phyloP scores from a whole-genome alignment of 495 filamentous ascomycete genomes.

The Penicillium canescens region DNA sequence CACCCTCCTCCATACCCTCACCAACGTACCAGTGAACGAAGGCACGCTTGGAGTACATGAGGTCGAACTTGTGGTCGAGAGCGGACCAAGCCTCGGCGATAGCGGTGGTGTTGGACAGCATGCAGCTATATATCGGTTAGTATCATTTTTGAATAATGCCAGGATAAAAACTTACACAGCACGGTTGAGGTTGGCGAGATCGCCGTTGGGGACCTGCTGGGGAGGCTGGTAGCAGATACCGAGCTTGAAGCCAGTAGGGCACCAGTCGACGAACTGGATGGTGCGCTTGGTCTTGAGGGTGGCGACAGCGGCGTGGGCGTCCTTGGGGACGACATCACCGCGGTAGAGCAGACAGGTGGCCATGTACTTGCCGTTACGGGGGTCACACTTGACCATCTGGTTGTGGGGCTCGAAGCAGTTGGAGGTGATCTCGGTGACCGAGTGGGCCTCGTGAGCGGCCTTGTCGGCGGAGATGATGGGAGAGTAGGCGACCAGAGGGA shows the following conservation, averaged over 20 bases:
- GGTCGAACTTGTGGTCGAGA: slow-evolving; percentile 97
- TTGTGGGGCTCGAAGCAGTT: slow-evolving; percentile 76
- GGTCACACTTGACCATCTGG: slow-evolving; percentile 99
- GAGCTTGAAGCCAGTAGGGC: slow-evolving; percentile 99
- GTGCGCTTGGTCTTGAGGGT: slow-evolving; percentile 97
- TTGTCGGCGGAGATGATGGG: slow-evolving; percentile 92
- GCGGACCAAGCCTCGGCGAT: slow-evolving; percentile 98
- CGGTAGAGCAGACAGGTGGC: slow-evolving; percentile 97
- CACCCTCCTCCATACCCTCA: slow-evolving; percentile 99
- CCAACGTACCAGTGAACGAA: slow-evolving; percentile 99
- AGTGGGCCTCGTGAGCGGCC: slow-evolving; percentile 88
- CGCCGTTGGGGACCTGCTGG: slow-evolving; percentile 91
- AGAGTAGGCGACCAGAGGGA: slow-evolving; percentile 94
- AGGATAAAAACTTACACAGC: slow-evolving; percentile 73
- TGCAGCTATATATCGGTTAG: slow-evolving; percentile 64
- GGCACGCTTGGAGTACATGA: slow-evolving; percentile 99
- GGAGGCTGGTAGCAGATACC: slow-evolving; percentile 99
- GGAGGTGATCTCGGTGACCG: slow-evolving; percentile 64
- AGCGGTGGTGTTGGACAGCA: slow-evolving; percentile 99
- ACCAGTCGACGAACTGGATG: slow-evolving; percentile 99
- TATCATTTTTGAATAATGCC: background rate
- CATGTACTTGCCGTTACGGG: slow-evolving; percentile 99
- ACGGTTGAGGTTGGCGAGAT: slow-evolving; percentile 94
- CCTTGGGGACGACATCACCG: slow-evolving; percentile 96
- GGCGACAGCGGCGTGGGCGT: slow-evolving; percentile 86